A percentile compares a stretch with the other conserved stretches of the same genome.
phyloP scores from a whole-genome alignment of 2,329 filamentous ascomycete species.

The Ceratocystis destructans region DNA sequence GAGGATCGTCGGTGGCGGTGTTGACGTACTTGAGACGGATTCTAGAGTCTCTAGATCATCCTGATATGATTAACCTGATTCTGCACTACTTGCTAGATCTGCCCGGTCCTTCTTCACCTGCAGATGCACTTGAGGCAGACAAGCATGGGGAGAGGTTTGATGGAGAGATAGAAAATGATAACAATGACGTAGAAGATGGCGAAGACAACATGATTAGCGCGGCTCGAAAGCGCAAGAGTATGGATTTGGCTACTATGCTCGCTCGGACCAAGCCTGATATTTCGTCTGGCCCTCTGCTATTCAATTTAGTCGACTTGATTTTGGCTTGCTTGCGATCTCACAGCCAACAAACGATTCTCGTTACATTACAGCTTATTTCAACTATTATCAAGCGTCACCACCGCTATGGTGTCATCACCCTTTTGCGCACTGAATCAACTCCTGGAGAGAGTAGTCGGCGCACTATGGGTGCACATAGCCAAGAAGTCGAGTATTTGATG shows the following conservation, averaged over 20 bases:
- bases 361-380: slow-evolving; percentile 76
- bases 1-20: slow-evolving; percentile 90
- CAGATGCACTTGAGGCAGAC: slow-evolving; percentile 16
- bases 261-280: slow-evolving; percentile 45
- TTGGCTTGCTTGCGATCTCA: slow-evolving; percentile 70
- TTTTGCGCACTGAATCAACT: slow-evolving; percentile 53
- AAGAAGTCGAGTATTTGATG: slow-evolving; percentile 60
- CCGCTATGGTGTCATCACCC: slow-evolving; percentile 64
- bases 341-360: slow-evolving; percentile 78
- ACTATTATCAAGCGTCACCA: slow-evolving; percentile 80
- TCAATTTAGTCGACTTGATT: slow-evolving; percentile 85
- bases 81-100: slow-evolving; percentile 82
- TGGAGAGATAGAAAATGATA: not conserved
- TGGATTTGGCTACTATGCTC: slow-evolving; percentile 72
- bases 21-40: slow-evolving; percentile 86
- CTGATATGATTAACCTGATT: slow-evolving; percentile 86
- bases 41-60: slow-evolving; percentile 79
- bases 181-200: not conserved
- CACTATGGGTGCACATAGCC: slow-evolving; percentile 60
- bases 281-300: slow-evolving; percentile 65
- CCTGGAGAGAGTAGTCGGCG: slow-evolving; percentile 39
- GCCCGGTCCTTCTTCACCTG: slow-evolving; percentile 36
- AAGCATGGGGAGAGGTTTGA: slow-evolving; percentile 3
- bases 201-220: slow-evolving; percentile 43
- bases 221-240: slow-evolving; percentile 70